Percentiles rank a stretch among this genome's conserved stretches.
Evolutionary conservation across 1,284 basidiomycete genomes (phyloP).

Genomic region (Sanguinoderma infundibulare): DNA sequence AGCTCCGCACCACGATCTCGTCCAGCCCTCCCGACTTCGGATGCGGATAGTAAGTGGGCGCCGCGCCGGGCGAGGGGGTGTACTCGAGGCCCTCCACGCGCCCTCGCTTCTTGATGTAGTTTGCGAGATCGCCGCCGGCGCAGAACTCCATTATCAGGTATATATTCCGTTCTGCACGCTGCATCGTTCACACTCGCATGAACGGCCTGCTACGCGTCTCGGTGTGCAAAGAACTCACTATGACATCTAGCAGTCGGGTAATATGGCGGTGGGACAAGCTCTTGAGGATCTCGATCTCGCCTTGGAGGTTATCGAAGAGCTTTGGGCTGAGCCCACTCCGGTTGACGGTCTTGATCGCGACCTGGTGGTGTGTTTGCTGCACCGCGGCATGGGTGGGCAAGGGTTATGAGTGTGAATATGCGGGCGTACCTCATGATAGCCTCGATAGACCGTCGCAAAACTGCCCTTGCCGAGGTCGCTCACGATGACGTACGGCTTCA

Average conservation of each 20-base stretch:
- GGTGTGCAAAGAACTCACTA: slow-evolving; percentile 51
- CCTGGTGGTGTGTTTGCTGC: slow-evolving; percentile 76
- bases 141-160: slow-evolving; percentile 99
- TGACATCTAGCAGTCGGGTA: slow-evolving; percentile 91
- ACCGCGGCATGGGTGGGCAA: not conserved
- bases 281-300: slow-evolving; percentile 97
- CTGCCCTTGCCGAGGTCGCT: slow-evolving; percentile 85
- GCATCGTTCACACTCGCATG: slow-evolving; percentile 1
- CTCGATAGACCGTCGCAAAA: slow-evolving; percentile 96
- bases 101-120: slow-evolving; percentile 95
- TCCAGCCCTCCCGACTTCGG: slow-evolving; percentile 90
- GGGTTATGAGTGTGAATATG: not conserved
- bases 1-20: slow-evolving; percentile 90
- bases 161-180: slow-evolving; percentile 93
- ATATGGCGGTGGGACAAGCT: slow-evolving; percentile 93
- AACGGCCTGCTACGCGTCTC: not conserved
- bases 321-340: slow-evolving; percentile 89
- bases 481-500: slow-evolving; percentile 75
- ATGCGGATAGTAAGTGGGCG: slow-evolving; percentile 87
- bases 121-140: slow-evolving; percentile 92
- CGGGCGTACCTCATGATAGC: slow-evolving; percentile 80
- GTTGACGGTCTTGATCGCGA: slow-evolving; percentile 96
- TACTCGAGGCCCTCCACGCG: slow-evolving; percentile 87
- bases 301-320: slow-evolving; percentile 95
- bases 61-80: slow-evolving; percentile 64